phyloP scores from a whole-genome alignment of 257 asterid species.

The Scutellaria galericulata region DNA sequence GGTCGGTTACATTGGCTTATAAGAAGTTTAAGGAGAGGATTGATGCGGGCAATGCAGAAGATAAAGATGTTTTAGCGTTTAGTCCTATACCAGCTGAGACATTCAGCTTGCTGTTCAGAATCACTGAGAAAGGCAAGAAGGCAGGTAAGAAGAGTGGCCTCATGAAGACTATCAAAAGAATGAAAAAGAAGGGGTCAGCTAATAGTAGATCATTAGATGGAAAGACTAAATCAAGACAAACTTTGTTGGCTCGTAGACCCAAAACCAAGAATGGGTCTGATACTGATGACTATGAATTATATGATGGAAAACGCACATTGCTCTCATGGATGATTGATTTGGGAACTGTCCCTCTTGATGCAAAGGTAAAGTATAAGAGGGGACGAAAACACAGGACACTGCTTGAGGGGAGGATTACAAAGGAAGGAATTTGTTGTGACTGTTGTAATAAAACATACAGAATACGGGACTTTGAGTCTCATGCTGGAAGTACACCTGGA shows the following conservation, averaged over 20 bases:
- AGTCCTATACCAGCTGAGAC: conserved; percentile 70
- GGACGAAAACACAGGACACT: conserved; percentile 44
- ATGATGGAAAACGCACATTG: conserved; percentile 67
- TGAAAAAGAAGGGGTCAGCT: conserved; percentile 40
- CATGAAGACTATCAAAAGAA: conserved; percentile 43
- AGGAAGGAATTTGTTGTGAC: conserved; percentile 80
- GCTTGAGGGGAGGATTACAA: conserved; percentile 66
- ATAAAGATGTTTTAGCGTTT: conserved; percentile 57
- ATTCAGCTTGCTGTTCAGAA: conserved; percentile 60
- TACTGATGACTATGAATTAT: conserved; percentile 50
- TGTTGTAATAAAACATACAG: conserved; percentile 66
- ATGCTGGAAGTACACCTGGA: conserved; percentile 64
- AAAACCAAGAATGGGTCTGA: conserved; percentile 59
- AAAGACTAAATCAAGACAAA: conserved; percentile 44
- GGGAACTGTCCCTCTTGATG: conserved; percentile 64
- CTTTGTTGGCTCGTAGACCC: conserved; percentile 73
- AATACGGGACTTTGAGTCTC: conserved; percentile 64
- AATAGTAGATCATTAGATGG: conserved; percentile 41
- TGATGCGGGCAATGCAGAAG: conserved; percentile 68
- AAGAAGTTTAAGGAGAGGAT: conserved; percentile 62
- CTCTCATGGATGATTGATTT: conserved; percentile 89
- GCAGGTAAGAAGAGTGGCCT: conserved; percentile 35
- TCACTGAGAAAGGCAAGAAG: conserved; percentile 51
- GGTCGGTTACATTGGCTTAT: conserved; percentile 95
- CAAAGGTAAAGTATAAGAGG: conserved; percentile 59